phyloP scores from a whole-genome alignment of 75 land plant species.

The Picea glauca region DNA sequence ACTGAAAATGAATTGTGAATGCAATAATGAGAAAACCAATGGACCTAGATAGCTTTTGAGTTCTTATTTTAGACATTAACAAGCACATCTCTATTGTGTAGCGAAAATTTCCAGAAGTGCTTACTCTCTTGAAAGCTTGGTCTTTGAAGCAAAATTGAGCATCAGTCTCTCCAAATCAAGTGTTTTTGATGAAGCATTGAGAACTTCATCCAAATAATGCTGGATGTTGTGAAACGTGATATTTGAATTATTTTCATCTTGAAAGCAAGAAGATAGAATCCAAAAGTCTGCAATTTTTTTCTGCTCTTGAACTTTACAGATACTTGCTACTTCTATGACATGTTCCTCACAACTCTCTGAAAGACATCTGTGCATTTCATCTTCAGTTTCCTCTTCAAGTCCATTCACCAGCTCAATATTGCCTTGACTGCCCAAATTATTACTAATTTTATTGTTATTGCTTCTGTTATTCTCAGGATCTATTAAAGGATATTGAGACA shows the following conservation, averaged over 20 bases:
- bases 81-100: no score
- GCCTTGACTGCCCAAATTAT: no score
- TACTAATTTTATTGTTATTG: no score
- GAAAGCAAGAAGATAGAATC: background rate
- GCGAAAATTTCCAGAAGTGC: background rate
- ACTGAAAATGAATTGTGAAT: no score
- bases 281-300: background rate
- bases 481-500: no score
- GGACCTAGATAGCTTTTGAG: no score
- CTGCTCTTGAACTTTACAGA: background rate
- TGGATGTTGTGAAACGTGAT: background rate
- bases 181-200: background rate
- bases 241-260: background rate
- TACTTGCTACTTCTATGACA: background rate
- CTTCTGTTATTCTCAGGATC: no score
- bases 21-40: no score
- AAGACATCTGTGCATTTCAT: background rate
- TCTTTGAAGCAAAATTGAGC: background rate
- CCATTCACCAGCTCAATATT: no score
- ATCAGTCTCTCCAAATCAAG: slow-evolving; percentile 6
- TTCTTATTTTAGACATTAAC: no score
- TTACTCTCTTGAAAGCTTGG: slow-evolving; percentile 1
- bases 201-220: background rate
- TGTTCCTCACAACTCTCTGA: background rate
- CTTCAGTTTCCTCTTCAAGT: background rate